Percentiles rank a stretch among this genome's conserved stretches.
These are phyloP conservation scores for Blastobotrys aristatus DNA, from an alignment of 1,139 yeast species.

Conservation along the genomic window DNA sequence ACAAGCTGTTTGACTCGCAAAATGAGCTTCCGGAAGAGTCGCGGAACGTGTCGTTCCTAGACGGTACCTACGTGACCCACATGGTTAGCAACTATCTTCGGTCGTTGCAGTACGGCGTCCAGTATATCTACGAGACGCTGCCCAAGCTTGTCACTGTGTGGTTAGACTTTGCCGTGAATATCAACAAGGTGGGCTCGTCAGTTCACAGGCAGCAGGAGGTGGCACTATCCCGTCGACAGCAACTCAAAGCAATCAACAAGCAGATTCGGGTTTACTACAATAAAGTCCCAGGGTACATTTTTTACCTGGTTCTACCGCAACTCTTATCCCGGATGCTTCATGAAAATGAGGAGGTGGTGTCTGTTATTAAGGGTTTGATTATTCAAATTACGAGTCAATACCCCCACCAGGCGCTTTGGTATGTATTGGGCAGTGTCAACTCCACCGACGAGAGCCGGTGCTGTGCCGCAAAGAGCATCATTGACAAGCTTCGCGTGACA, in stretches of 20 bases:
- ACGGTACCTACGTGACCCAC: slow-evolving; percentile 62
- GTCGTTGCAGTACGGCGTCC: slow-evolving; percentile 65
- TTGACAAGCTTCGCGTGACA: slow-evolving; percentile 21
- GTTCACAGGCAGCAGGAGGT: slow-evolving; percentile 16
- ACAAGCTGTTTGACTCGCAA: slow-evolving; percentile 67
- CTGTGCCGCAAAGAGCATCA: slow-evolving; percentile 47
- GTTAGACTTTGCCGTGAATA: slow-evolving; percentile 71
- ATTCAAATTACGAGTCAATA: slow-evolving; percentile 55
- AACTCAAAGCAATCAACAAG: slow-evolving; percentile 29
- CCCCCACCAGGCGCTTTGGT: slow-evolving; percentile 85
- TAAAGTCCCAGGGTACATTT: slow-evolving; percentile 53
- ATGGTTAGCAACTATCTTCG: slow-evolving; percentile 61
- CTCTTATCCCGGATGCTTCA: slow-evolving; percentile 75
- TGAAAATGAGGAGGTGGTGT: slow-evolving; percentile 52
- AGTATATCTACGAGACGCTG: slow-evolving; percentile 73
- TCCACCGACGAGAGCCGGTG: slow-evolving; percentile 59
- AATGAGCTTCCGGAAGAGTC: slow-evolving; percentile 36
- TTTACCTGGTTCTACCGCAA: slow-evolving; percentile 87
- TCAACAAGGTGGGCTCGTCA: slow-evolving; percentile 5
- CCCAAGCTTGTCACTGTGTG: slow-evolving; percentile 89
- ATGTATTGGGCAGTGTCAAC: slow-evolving; percentile 64
- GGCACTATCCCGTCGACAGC: slow-evolving; percentile 16
- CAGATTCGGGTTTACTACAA: slow-evolving; percentile 40
- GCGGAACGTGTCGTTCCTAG: slow-evolving; percentile 32
- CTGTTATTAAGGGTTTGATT: slow-evolving; percentile 53